Base-by-base conservation (phyloP, 169 alveolate species). In the Besnoitia besnoiti region DNA sequence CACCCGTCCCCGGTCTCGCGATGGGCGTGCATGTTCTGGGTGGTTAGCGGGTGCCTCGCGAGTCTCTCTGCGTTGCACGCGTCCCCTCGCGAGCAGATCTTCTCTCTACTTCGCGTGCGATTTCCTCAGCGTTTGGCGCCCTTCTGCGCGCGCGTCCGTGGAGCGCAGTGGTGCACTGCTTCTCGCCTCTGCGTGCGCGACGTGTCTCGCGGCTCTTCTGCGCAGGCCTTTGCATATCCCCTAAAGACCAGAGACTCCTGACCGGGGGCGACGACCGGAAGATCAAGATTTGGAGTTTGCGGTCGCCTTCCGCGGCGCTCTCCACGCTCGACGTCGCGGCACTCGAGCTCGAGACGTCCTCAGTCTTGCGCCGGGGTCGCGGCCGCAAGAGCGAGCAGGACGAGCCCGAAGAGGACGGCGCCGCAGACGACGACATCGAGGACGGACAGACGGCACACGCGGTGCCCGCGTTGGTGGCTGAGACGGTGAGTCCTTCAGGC, bases 181-280 rank as follows among this genome's bases (percentile, higher is more conserved):
- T n/a, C 37, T n/a, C 37, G 5, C 76, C 76, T 61, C 76, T n/a
- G 30, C 40, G 40, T 61, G 77, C 77, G 5, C 77, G 77, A 19
- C n/a, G 12, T n/a, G 24, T 67, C 46, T 8, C 42, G 12, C n/a
- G 46, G 7, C 21, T 7, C 44, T 35, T 30, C 80, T n/a, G 46
- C 46, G 44, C 85, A 77, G 85, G 99, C 3, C 92, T 97, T 90
- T 94, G 97, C 88, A 94, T 95, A 12, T 96, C 97, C 46, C 88
- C 90, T 49, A 95, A 95, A 33, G 98, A 97, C 80, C 93, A 95
- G 51, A 88, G 91, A 33, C 92, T 97, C 40, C 96, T 96, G 73
- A 95, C 98, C n/a, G 96, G 99, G 49, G 99, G 99, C 19, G 98
- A 97, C 90, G 99, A 99, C 96, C 98, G 98, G 93, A 92, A 94